Evolutionary conservation across 306 rosid species (phyloP), one percentile per base, ranked within the genome.

Genomic region (Clitoria ternatea): DNA sequence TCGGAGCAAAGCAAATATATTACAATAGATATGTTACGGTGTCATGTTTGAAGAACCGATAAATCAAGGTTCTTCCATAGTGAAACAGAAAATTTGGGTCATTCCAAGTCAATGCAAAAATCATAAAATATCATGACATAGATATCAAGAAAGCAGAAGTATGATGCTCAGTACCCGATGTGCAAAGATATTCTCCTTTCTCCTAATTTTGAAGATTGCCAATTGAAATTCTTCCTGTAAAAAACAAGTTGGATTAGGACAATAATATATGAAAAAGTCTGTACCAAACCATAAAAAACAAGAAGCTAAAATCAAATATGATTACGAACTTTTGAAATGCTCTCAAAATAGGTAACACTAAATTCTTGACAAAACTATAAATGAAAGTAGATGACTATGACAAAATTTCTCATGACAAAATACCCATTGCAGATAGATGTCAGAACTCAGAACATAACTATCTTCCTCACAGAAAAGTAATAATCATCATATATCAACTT

Each of bases 221-320:
- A 94, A 43, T 75, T 83, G 94, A 83, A 94, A 94, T 77, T 94
- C 99, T 80, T 94, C 99, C 99, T 94, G 95, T 81, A 83, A 70
- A 82, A 55, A 47, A 20, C 26, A 33, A 30, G 17, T 57, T 36
- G 23, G 10, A 61, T 40, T 52, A 17, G 33, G 39, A 36, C 26
- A 22, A 47, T 27, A 26, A 39, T 15, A 33, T 17, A n/a, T 30
- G 15, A 29, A 19, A 47, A 66, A 2, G 24, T 12, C 42, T 66
- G 14, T 27, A 47, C 13, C 5, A 32, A 47, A 33, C 22, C 73
- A 48, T 48, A 12, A 67, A 33, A 11, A 40, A 23, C 1, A 0
- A n/a, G n/a, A 30, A 30, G 13, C n/a, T 19, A 35, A 18, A 19
- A 47, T 61, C 18, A 60, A 60, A 35, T 55, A 60, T 19, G n/a